phyloP scores from a whole-genome alignment of 202 grass and related monocot species.

The Schoenoplectus tabernaemontani region DNA sequence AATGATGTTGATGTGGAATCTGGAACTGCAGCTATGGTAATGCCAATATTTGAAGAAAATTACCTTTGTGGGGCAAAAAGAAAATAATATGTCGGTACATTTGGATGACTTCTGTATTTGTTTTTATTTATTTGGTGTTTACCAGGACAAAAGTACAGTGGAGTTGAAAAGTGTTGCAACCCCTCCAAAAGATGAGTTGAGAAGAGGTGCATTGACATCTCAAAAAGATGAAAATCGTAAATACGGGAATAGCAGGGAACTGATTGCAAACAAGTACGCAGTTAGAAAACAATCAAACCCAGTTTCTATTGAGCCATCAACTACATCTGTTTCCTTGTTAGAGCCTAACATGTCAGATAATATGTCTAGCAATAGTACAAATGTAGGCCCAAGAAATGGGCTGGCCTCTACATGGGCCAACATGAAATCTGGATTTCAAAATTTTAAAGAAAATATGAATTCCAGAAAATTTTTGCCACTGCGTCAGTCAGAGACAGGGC shows the following conservation, averaged over 20 bases:
- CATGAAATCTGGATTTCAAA: conserved; percentile 92
- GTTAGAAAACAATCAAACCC: conserved; percentile 57
- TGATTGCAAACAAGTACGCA: conserved; percentile 66
- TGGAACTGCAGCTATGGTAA: conserved; percentile 41
- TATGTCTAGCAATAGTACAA: conserved; percentile 14
- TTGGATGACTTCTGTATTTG: conserved; percentile 7
- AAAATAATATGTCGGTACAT: not conserved
- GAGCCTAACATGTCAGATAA: conserved; percentile 40
- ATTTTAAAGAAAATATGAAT: conserved; percentile 76
- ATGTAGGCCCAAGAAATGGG: conserved; percentile 27
- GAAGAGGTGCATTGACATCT: conserved; percentile 24
- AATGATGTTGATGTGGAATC: conserved; percentile 60
- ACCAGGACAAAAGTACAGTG: conserved; percentile 53
- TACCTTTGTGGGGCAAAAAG: not conserved
- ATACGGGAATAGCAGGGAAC: conserved; percentile 51
- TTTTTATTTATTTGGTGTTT: too few species aligned
- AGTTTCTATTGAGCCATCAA: conserved; percentile 37
- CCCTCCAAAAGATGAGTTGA: conserved; percentile 39
- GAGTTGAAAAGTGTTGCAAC: conserved; percentile 46
- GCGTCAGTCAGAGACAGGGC: conserved; percentile 47
- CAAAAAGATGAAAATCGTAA: conserved; percentile 36
- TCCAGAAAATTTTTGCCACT: conserved; percentile 75
- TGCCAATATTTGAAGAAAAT: not conserved
- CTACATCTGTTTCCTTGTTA: conserved; percentile 67
- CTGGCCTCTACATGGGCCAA: conserved; percentile 73